Base-by-base conservation (phyloP, 352 stramenopile genomes). In the Halophytophthora polymorphica region DNA sequence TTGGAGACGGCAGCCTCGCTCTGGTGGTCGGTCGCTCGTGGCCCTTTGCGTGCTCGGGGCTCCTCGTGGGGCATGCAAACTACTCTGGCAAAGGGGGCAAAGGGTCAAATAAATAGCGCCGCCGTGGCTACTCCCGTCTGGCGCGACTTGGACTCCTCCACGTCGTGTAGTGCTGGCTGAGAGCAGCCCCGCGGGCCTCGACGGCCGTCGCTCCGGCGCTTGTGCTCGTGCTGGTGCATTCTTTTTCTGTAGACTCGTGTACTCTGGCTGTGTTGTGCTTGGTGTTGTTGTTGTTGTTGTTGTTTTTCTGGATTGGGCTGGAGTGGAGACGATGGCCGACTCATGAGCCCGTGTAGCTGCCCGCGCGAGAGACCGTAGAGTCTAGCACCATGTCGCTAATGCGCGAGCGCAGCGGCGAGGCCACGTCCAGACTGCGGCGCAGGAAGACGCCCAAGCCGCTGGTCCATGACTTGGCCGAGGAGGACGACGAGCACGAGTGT, bases 331-430 rank as follows among this genome's bases (percentile, higher is more conserved):
- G 15, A 54, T 18, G 36, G 15, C 45, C 35, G 13, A 28, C 44
- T 78, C 65, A 78, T 45, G 64, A 72, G 29, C 69, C 69, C n/a
- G 74, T 75, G 53, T 82, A 84, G 58, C 73, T 85, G 17, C 71
- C 69, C 0, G 67, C 64, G 22, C 67, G 58, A n/a, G 64, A 58
- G 14, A 69, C 62, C 10, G 79, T 83, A 17, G 79, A 84, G 66
- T 71, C 55, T 14, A 90, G 60, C 54, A 85, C 61, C 47, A 90
- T 60, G 38, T 90, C 77, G 23, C 73, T 77, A 22, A 90, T 78
- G 42, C 67, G 68, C 12, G 68, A 58, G 8, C 68, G 71, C 45
- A 88, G 49, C 6, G 74, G 77, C 39, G 79, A 90, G 48, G 74
- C 73, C 50, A 90, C 79, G 48, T 87, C 77, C 11, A 87, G 48